Conservation (phyloP, 306 rosid species). For the Cicer chorassanicum region DNA sequence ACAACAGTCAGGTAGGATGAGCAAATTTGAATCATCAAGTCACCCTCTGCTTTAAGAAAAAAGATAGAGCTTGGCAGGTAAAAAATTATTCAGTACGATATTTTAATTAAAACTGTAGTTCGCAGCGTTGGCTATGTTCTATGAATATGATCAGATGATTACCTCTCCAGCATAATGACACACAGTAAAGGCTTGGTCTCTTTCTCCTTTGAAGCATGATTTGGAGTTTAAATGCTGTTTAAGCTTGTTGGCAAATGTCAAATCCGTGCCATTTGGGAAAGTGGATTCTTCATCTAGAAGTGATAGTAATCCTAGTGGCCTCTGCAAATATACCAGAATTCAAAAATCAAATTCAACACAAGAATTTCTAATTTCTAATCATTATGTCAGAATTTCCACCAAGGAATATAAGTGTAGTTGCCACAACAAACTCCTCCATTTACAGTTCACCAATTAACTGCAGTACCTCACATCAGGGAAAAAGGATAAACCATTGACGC, state of each 20-base stretch:
- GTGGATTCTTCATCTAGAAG: slow-evolving; percentile 96
- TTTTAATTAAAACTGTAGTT: slow-evolving; percentile 30
- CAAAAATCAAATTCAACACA: slow-evolving; percentile 28
- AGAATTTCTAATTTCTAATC: slow-evolving; percentile 11
- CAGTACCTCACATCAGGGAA: slow-evolving; percentile 8
- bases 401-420: background rate
- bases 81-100: background rate
- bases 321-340: slow-evolving; percentile 40
- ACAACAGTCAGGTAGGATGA: slow-evolving; percentile 50
- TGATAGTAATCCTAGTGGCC: slow-evolving; percentile 90
- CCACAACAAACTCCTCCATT: background rate
- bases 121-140: background rate
- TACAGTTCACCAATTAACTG: slow-evolving; percentile 13
- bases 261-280: slow-evolving; percentile 93
- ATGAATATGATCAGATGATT: slow-evolving; percentile 47
- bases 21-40: slow-evolving; percentile 29
- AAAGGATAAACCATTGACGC: background rate
- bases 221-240: slow-evolving; percentile 82
- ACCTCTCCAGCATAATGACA: slow-evolving; percentile 98
- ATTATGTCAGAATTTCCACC: slow-evolving; percentile 15
- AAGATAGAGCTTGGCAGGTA: background rate
- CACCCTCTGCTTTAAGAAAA: slow-evolving; percentile 5
- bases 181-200: slow-evolving; percentile 86
- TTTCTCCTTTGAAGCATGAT: slow-evolving; percentile 85
- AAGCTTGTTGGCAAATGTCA: slow-evolving; percentile 93